Evolutionary conservation across 805 yeast species (phyloP), one percentile per base, ranked within the genome.

Genomic region (Tetrapisispora pingtungensis): DNA sequence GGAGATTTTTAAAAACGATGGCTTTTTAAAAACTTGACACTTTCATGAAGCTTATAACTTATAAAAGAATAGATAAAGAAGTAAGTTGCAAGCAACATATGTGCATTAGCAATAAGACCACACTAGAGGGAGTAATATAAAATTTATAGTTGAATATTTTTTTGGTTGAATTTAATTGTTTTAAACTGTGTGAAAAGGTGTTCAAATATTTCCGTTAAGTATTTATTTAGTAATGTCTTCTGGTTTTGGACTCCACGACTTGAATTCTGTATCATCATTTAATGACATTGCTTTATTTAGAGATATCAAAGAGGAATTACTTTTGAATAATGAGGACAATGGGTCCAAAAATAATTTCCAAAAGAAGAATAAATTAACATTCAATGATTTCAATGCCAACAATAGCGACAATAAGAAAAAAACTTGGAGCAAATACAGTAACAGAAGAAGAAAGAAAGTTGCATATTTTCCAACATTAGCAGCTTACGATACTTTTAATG

Each of bases 401-500:
- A 24, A 26, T 15, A 27, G 33, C 4, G 40, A 28, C 26, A 30
- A 32, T 19, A 33, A 33, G 38, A 27, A 27, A 18, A 34, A 15
- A 26, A 6, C n/a, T 2, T 40, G 31, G 30, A 40, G 42, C 13
- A 30, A 22, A n/a, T 32, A 12, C 15, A 20, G 27, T 22, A 28
- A 28, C 6, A 35, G 20, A 27, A 22, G 37, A 13, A 24, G 32
- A 8, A 39, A 36, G 14, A 22, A 14, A 17, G 4, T 10, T 17
- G 24, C n/a, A 7, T 31, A 24, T 17, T 15, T 22, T 30, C 26
- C 35, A 12, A 47, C 59, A 10, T 49, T 59, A 20, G 49, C 62
- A 2, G 62, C 64, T 4, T 59, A 57, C 28, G 47, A 51, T 33
- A 53, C 56, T 3, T 37, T 42, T 30, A 48, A 49, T 19, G 58